Conservation (phyloP, 2,329 filamentous ascomycete genomes). For the Aspergillus quadricinctus region DNA sequence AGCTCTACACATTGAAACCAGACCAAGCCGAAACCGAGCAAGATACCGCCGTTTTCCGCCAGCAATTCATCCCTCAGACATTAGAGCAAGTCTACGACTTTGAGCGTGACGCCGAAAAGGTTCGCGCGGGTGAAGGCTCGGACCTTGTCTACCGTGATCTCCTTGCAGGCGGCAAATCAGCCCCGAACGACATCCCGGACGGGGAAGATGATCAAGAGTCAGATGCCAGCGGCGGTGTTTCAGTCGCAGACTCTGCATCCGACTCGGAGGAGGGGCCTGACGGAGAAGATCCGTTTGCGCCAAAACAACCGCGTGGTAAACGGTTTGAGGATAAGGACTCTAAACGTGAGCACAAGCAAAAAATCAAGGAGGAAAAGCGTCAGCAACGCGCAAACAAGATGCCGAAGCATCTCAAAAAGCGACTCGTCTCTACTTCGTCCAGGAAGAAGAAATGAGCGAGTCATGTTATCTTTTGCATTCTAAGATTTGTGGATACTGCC, state of each 20-base stretch:
- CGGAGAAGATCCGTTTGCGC: slow-evolving; percentile 51
- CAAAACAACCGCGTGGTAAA: slow-evolving; percentile 70
- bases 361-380: slow-evolving; percentile 91
- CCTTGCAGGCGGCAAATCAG: slow-evolving; percentile 60
- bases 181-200: slow-evolving; percentile 24
- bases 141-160: slow-evolving; percentile 83
- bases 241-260: slow-evolving; percentile 28
- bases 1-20: slow-evolving; percentile 58
- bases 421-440: slow-evolving; percentile 27
- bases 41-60: slow-evolving; percentile 87
- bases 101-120: slow-evolving; percentile 78
- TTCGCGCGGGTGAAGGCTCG: slow-evolving; percentile 67
- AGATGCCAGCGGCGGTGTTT: slow-evolving; percentile 33
- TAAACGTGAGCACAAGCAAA: slow-evolving; percentile 83
- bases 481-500: neutral
- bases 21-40: slow-evolving; percentile 48
- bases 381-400: slow-evolving; percentile 94
- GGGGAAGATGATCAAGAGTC: slow-evolving; percentile 33
- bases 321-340: slow-evolving; percentile 87
- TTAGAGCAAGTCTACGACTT: slow-evolving; percentile 95
- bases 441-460: slow-evolving; percentile 33
- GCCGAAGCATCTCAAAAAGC: slow-evolving; percentile 91
- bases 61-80: slow-evolving; percentile 95
- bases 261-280: slow-evolving; percentile 47
- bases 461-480: neutral